phyloP scores from a whole-genome alignment of 805 yeast genomes.

The Candida boleticola region DNA sequence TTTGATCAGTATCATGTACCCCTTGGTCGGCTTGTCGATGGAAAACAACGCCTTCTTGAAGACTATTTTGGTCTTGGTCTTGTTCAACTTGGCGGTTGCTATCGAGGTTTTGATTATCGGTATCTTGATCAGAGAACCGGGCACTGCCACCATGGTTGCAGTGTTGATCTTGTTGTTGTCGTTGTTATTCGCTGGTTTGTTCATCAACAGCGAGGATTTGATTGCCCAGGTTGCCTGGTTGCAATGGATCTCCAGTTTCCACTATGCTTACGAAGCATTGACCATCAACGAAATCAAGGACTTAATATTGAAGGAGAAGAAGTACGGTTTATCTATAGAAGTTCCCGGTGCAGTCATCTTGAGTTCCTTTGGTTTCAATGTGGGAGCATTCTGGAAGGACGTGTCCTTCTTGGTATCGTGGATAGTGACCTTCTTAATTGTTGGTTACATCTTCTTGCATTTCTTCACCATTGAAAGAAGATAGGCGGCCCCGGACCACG shows the following conservation, averaged over 20 bases:
- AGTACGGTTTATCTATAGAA: conserved; percentile 90
- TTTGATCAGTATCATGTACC: conserved; percentile 77
- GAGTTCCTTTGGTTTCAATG: conserved; percentile 92
- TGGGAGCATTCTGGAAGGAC: conserved; percentile 71
- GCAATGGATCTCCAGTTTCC: conserved; percentile 86
- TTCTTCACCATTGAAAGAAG: conserved; percentile 73
- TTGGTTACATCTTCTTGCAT: conserved; percentile 77
- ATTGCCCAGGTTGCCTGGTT: conserved; percentile 60
- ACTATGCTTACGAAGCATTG: conserved; percentile 92
- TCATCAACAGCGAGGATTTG: conserved; percentile 73
- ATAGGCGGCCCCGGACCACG: no score
- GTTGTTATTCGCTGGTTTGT: conserved; percentile 87
- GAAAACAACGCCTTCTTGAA: conserved; percentile 70
- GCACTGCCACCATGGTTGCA: conserved; percentile 88
- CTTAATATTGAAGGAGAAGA: conserved; percentile 77
- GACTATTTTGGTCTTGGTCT: conserved; percentile 64
- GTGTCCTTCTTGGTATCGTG: conserved; percentile 56
- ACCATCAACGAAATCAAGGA: conserved; percentile 91
- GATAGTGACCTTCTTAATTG: conserved; percentile 53
- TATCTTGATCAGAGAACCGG: conserved; percentile 80
- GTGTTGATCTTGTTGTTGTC: conserved; percentile 82
- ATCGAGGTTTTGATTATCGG: conserved; percentile 85
- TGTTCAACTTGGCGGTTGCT: conserved; percentile 86
- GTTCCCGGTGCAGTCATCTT: conserved; percentile 97
- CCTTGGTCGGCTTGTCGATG: conserved; percentile 84